These are phyloP conservation scores for Leucosporidium creatinivorum DNA, from an alignment of 768 basidiomycete species.

Conservation along the genomic window DNA sequence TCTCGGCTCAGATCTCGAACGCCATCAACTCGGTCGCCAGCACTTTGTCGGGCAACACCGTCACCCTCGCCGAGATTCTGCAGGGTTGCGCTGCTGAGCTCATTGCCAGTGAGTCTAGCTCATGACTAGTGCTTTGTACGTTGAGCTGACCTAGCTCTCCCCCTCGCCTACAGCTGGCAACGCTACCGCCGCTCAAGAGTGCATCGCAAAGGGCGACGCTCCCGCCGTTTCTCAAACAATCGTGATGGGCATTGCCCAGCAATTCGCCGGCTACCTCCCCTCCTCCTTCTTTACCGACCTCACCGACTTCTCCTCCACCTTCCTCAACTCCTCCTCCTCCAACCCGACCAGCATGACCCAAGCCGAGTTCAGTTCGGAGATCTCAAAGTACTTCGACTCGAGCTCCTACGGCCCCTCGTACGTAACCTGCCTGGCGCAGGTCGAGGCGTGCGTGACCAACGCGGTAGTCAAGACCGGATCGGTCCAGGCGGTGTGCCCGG, in stretches of 20 bases:
- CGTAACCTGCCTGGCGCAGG: conserved; percentile 30
- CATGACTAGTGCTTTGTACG: too few species aligned
- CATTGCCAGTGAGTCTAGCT: conserved; percentile 16
- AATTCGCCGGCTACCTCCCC: conserved; percentile 31
- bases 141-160: background rate
- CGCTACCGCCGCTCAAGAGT: conserved; percentile 31
- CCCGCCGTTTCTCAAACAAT: conserved; percentile 17
- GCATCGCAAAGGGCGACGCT: conserved; percentile 22
- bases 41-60: conserved; percentile 31
- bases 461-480: conserved; percentile 25
- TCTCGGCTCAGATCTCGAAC: conserved; percentile 27
- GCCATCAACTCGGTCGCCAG: conserved; percentile 28
- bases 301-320: conserved; percentile 22
- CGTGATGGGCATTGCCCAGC: conserved; percentile 22
- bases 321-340: conserved; percentile 11
- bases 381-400: conserved; percentile 32
- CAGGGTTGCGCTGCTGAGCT: conserved; percentile 32
- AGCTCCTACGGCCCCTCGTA: conserved; percentile 34
- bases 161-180: conserved; percentile 18
- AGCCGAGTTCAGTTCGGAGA: conserved; percentile 16
- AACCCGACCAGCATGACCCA: conserved; percentile 25
- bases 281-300: conserved; percentile 35
- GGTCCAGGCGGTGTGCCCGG: conserved; percentile 29
- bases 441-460: conserved; percentile 26
- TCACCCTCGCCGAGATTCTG: conserved; percentile 31